Evolutionary conservation across 306 rosid species (phyloP).

Genomic region (Medicago ruthenica): DNA sequence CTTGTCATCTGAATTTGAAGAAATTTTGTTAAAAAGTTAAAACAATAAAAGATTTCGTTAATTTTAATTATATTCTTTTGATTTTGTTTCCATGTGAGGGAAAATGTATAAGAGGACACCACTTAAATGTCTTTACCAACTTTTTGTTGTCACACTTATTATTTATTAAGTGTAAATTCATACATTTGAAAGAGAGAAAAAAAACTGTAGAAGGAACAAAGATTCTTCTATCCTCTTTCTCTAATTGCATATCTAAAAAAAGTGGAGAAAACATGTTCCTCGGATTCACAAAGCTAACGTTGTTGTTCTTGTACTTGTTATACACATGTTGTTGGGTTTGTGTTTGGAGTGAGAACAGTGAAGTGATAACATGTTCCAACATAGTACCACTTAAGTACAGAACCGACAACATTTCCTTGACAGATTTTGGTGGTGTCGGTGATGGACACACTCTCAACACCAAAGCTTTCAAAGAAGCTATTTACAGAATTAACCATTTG

Average conservation of each 20-base stretch:
- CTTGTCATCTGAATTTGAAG: too few species aligned
- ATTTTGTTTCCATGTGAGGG: too few species aligned
- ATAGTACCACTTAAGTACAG: slow-evolving; percentile 65
- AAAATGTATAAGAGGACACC: too few species aligned
- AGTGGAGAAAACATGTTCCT: background rate
- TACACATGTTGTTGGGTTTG: background rate
- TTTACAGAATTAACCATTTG: slow-evolving; percentile 67
- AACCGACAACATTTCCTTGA: slow-evolving; percentile 62
- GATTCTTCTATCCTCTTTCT: background rate
- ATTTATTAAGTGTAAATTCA: background rate
- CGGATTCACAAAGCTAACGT: background rate
- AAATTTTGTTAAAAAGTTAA: too few species aligned
- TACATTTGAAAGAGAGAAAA: too few species aligned
- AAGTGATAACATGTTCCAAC: slow-evolving; percentile 65
- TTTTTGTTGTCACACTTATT: background rate
- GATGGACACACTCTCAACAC: slow-evolving; percentile 80
- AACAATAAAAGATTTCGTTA: too few species aligned
- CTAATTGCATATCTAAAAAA: slow-evolving; percentile 4
- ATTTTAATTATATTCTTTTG: too few species aligned
- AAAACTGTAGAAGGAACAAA: background rate
- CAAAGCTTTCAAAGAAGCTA: slow-evolving; percentile 69
- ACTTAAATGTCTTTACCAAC: too few species aligned
- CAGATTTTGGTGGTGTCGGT: slow-evolving; percentile 76
- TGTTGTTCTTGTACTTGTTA: background rate
- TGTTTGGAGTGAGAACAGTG: slow-evolving; percentile 30